These are phyloP conservation scores for Leucosporidium scottii DNA, from an alignment of 768 basidiomycete genomes.

Conservation along the genomic window DNA sequence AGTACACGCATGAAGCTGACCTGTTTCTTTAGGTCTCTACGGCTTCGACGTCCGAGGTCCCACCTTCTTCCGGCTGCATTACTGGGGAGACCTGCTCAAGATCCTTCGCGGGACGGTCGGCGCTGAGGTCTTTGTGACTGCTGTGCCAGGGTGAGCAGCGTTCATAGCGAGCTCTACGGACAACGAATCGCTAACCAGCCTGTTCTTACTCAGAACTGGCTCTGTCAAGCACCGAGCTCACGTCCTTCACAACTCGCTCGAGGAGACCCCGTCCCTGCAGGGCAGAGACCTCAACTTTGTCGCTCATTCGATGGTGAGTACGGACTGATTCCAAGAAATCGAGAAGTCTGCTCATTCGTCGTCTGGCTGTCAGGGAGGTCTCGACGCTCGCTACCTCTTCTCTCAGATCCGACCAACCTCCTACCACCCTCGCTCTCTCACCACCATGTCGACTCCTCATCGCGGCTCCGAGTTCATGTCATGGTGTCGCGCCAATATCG, in stretches of 20 bases:
- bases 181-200: neutral
- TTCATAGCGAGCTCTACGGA: too few species aligned
- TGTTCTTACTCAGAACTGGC: conserved; percentile 59
- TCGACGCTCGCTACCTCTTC: conserved; percentile 89
- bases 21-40: conserved; percentile 58
- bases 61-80: conserved; percentile 54
- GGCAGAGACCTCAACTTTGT: conserved; percentile 85
- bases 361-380: conserved; percentile 54
- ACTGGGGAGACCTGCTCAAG: conserved; percentile 83
- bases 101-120: conserved; percentile 72
- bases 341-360: neutral
- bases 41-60: conserved; percentile 67
- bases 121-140: conserved; percentile 91
- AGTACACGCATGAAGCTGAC: too few species aligned
- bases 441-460: conserved; percentile 85
- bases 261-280: conserved; percentile 49
- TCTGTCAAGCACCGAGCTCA: conserved; percentile 75
- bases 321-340: neutral
- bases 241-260: conserved; percentile 64
- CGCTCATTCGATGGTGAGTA: conserved; percentile 77
- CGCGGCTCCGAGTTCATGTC: conserved; percentile 98
- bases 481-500: conserved; percentile 87
- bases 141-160: conserved; percentile 84
- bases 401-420: conserved; percentile 71
- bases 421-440: conserved; percentile 80